phyloP scores from a whole-genome alignment of 2,329 filamentous ascomycete species.

The Chrysosporium keratinophilum region DNA sequence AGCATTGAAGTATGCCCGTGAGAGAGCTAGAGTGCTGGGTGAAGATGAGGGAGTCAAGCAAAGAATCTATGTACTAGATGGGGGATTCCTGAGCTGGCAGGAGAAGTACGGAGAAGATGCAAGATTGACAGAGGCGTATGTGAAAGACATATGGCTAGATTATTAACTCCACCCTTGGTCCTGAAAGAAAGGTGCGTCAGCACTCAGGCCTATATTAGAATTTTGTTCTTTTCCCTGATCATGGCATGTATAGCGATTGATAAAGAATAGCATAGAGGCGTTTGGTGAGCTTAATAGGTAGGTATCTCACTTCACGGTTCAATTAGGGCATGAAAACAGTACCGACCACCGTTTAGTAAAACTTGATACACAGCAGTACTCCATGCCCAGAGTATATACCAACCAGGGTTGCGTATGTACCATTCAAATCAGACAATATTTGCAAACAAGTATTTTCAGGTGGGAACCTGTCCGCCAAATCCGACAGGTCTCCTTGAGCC shows the following conservation, averaged over 20 bases:
- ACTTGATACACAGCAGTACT: too few species aligned
- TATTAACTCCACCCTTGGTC: conserved; percentile 20
- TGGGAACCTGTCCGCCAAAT: conserved; percentile 60
- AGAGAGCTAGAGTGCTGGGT: conserved; percentile 47
- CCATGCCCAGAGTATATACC: not conserved
- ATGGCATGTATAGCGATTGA: not conserved
- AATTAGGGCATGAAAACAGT: not conserved
- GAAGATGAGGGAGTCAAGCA: conserved; percentile 44
- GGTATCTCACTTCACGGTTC: not conserved
- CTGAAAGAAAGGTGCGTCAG: too few species aligned
- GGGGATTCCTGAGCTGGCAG: conserved; percentile 84
- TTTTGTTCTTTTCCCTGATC: not conserved
- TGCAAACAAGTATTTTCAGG: not conserved
- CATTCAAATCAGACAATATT: not conserved
- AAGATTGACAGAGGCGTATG: conserved; percentile 70
- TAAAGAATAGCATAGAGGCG: not conserved
- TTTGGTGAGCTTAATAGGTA: not conserved
- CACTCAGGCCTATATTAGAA: not conserved
- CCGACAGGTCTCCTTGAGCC: conserved; percentile 71
- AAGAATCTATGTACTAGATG: conserved; percentile 68
- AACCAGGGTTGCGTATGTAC: not conserved
- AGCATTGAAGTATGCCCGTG: conserved; percentile 60
- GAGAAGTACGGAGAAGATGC: conserved; percentile 66
- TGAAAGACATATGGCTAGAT: conserved; percentile 72
- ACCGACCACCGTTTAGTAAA: not conserved